Evolutionary conservation across 2,329 filamentous ascomycete species (phyloP).

Genomic region (Fusarium sp.): DNA sequence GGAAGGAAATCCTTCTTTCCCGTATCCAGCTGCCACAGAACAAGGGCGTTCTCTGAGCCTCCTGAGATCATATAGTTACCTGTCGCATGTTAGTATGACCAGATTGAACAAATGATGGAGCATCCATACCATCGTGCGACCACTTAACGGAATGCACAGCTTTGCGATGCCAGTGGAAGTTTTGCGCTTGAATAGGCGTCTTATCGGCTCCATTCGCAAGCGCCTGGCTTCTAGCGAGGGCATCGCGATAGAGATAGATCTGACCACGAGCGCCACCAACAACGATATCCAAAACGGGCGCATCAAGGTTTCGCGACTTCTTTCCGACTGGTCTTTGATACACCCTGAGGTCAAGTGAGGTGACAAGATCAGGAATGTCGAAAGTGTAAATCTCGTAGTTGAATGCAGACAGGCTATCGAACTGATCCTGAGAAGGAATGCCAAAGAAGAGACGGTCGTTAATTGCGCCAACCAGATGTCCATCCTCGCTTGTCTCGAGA

Average conservation of each 20-base stretch:
- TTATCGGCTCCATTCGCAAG: constrained; percentile 56
- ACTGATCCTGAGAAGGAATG: constrained; percentile 39
- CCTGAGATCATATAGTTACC: constrained; percentile 95
- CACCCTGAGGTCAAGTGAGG: constrained; percentile 73
- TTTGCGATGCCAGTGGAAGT: constrained; percentile 91
- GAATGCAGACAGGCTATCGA: constrained; percentile 44
- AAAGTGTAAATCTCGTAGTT: constrained; percentile 69
- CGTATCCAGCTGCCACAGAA: constrained; percentile 94
- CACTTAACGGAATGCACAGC: constrained; percentile 88
- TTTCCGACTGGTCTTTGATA: constrained; percentile 42
- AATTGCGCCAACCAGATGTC: constrained; percentile 63
- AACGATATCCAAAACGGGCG: constrained; percentile 74
- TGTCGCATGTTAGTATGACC: constrained; percentile 55
- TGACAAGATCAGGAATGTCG: constrained; percentile 72
- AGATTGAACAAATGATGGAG: background rate
- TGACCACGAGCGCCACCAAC: constrained; percentile 81
- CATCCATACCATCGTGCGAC: constrained; percentile 82
- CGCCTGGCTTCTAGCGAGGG: constrained; percentile 69
- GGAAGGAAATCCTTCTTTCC: constrained; percentile 85
- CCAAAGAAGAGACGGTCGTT: constrained; percentile 55
- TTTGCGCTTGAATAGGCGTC: constrained; percentile 68
- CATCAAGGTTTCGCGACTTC: constrained; percentile 44
- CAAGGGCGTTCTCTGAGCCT: constrained; percentile 87
- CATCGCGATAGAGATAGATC: constrained; percentile 84
- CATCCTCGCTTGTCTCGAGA: constrained; percentile 64